A percentile compares a stretch with the other conserved stretches of the same genome.
phyloP scores from a whole-genome alignment of 2,329 filamentous ascomycete genomes.

The Dactylonectria estremocensis region DNA sequence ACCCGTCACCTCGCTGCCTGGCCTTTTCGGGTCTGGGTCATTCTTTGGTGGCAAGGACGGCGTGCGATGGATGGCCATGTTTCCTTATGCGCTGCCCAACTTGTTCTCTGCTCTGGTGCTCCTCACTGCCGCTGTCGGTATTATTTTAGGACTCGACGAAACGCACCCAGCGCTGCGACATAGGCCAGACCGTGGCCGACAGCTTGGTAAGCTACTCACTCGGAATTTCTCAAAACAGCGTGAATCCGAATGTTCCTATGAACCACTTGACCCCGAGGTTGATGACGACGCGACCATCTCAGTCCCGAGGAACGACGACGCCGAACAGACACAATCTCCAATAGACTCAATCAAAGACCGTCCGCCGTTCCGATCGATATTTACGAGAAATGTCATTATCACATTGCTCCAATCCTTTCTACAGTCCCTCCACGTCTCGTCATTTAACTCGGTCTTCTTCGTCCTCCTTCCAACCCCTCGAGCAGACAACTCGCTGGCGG shows the following conservation, averaged over 20 bases:
- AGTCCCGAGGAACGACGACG: neutral
- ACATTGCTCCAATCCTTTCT: conserved; percentile 35
- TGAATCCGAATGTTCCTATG: neutral
- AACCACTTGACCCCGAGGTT: neutral
- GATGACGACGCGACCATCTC: neutral
- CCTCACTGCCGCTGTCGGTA: conserved; percentile 32
- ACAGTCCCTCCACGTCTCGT: conserved; percentile 29
- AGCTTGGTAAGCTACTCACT: conserved; percentile 19
- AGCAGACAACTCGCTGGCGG: conserved; percentile 12
- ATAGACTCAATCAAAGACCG: neutral
- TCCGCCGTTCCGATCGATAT: conserved; percentile 29
- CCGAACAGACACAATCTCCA: neutral
- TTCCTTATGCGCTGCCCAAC: conserved; percentile 44
- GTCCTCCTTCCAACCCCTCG: conserved; percentile 36
- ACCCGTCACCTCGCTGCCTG: conserved; percentile 34
- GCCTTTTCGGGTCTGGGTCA: conserved; percentile 40
- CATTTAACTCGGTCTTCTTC: conserved; percentile 46
- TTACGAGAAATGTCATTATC: conserved; percentile 36
- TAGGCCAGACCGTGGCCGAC: conserved; percentile 30
- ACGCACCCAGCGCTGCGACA: conserved; percentile 33
- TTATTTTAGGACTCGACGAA: conserved; percentile 44
- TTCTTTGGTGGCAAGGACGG: conserved; percentile 36
- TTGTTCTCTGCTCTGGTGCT: conserved; percentile 35
- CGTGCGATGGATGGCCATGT: conserved; percentile 39
- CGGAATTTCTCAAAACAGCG: conserved; percentile 4